Conservation (phyloP, 1,284 basidiomycete species). For the Boletus smithii region DNA sequence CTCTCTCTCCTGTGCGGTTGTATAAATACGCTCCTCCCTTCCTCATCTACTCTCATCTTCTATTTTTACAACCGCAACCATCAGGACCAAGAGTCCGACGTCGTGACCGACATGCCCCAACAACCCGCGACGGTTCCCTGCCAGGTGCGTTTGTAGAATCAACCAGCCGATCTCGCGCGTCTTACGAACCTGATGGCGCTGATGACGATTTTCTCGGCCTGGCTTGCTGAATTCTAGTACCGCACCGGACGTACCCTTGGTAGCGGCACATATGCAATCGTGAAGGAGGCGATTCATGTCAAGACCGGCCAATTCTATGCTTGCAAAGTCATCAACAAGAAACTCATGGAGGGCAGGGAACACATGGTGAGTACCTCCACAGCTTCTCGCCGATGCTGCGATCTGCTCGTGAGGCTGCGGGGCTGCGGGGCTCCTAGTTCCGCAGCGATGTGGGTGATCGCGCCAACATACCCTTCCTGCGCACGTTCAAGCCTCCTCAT, state of each 20-base stretch:
- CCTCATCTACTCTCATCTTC: neutral
- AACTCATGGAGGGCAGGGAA: conserved; percentile 92
- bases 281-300: conserved; percentile 95
- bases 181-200: conserved; percentile 5
- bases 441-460: conserved; percentile 1
- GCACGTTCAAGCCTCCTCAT: neutral
- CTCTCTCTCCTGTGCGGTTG: conserved; percentile 14
- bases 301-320: conserved; percentile 84
- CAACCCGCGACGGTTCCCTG: conserved; percentile 55
- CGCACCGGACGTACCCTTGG: conserved; percentile 91
- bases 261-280: conserved; percentile 89
- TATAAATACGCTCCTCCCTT: conserved; percentile 19
- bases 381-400: conserved; percentile 8
- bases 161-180: conserved; percentile 4
- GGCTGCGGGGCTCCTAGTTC: neutral
- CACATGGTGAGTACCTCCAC: conserved; percentile 61
- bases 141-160: conserved; percentile 43
- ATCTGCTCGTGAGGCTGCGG: conserved; percentile 9
- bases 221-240: conserved; percentile 52
- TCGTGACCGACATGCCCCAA: conserved; percentile 22
- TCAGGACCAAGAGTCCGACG: conserved; percentile 16
- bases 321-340: conserved; percentile 97
- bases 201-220: conserved; percentile 5
- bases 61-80: conserved; percentile 4
- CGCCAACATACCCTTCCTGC: conserved; percentile 2